phyloP scores from a whole-genome alignment of 768 basidiomycete genomes.

The Pleurotus platypus region DNA sequence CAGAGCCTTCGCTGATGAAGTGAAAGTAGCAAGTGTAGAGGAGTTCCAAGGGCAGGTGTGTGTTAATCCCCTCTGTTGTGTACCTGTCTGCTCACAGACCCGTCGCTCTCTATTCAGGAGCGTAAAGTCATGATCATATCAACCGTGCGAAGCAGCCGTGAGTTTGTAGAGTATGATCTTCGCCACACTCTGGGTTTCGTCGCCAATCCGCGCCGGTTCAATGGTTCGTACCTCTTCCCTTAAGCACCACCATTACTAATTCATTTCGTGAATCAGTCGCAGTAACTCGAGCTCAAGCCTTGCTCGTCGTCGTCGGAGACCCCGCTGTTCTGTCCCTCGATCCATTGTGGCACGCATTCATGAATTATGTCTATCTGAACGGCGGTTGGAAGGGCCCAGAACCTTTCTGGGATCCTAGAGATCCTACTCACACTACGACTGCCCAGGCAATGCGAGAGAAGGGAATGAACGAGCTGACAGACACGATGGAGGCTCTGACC shows the following conservation, averaged over 20 bases:
- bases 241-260: too few relatives aligned
- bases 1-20: conserved; percentile 25
- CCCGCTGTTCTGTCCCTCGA: conserved; percentile 55
- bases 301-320: conserved; percentile 63
- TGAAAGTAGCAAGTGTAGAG: conserved; percentile 67
- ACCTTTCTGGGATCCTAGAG: conserved; percentile 28
- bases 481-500: conserved; percentile 29
- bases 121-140: conserved; percentile 55
- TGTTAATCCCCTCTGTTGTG: conserved; percentile 10
- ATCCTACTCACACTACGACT: conserved; percentile 24
- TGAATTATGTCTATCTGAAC: conserved; percentile 48
- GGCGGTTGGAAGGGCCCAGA: conserved; percentile 51
- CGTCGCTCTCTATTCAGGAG: conserved; percentile 34
- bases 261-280: conserved; percentile 39
- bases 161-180: conserved; percentile 45
- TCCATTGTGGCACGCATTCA: conserved; percentile 55
- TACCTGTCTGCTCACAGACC: conserved; percentile 10
- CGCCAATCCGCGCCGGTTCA: conserved; percentile 49
- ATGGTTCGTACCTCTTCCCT: conserved; percentile 34
- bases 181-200: conserved; percentile 53
- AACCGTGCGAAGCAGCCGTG: conserved; percentile 49
- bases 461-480: conserved; percentile 39
- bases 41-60: conserved; percentile 66
- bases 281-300: conserved; percentile 60
- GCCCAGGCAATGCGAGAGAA: conserved; percentile 23